Evolutionary conservation across 768 basidiomycete species (phyloP).

Genomic region (Pleurotus tuoliensis): DNA sequence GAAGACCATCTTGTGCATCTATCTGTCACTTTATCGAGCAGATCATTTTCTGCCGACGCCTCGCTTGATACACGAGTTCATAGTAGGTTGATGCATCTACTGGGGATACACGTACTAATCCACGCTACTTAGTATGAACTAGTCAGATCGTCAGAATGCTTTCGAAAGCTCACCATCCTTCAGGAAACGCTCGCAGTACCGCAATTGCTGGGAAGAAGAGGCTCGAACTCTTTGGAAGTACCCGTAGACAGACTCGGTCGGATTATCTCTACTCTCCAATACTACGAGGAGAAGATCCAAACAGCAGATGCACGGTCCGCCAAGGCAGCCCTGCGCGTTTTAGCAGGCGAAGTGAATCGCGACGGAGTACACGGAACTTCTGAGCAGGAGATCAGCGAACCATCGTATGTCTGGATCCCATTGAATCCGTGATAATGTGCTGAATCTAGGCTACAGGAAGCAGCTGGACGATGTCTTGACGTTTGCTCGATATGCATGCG

Average conservation of each 20-base stretch:
- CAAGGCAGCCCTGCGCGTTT: conserved; percentile 50
- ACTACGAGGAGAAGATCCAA: conserved; percentile 51
- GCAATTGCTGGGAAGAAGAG: conserved; percentile 17
- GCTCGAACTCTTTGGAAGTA: conserved; percentile 23
- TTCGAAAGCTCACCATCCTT: conserved; percentile 44
- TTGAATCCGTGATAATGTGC: conserved; percentile 7
- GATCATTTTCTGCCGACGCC: conserved; percentile 54
- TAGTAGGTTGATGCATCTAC: conserved; percentile 38
- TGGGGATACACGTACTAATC: conserved; percentile 1
- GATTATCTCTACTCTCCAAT: conserved; percentile 40
- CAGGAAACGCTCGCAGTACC: conserved; percentile 37
- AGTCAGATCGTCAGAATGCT: conserved; percentile 46
- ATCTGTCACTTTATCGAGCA: conserved; percentile 45
- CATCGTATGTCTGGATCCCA: conserved; percentile 41
- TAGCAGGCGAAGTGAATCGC: conserved; percentile 58
- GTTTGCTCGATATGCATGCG: conserved; percentile 54
- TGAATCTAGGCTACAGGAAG: conserved; percentile 30
- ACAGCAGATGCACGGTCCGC: conserved; percentile 41
- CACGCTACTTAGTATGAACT: conserved; percentile 53
- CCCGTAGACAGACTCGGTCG: conserved; percentile 35
- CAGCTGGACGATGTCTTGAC: conserved; percentile 45
- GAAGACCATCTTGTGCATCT: conserved; percentile 51
- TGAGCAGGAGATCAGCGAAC: conserved; percentile 26
- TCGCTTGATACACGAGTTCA: conserved; percentile 51
- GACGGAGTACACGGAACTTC: conserved; percentile 49